Evolutionary conservation across 345 rosid genomes (phyloP).

Genomic region (Crucihimalaya himalaica): DNA sequence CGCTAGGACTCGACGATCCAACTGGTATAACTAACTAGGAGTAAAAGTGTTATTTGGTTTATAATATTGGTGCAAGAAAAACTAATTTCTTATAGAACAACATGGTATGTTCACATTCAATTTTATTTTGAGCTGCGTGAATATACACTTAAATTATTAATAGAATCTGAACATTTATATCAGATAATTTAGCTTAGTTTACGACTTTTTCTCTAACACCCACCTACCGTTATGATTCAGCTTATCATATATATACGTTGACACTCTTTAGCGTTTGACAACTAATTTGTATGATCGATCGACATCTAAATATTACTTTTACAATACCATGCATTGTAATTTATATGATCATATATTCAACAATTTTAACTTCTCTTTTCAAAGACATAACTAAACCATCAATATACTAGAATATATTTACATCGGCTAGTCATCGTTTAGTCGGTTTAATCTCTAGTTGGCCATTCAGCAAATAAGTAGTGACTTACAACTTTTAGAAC

Average conservation of each 20-base stretch:
- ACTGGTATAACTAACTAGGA: no score
- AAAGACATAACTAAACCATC: constrained; percentile 1
- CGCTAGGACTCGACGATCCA: no score
- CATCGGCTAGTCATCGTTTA: neutral
- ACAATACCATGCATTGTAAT: neutral
- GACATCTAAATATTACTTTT: neutral
- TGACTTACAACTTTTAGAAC: neutral
- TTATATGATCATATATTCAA: neutral
- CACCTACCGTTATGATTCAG: neutral
- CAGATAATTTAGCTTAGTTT: neutral
- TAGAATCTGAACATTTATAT: neutral
- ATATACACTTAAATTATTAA: neutral
- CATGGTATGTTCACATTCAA: neutral
- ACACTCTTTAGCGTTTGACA: neutral
- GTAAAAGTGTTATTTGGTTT: no score
- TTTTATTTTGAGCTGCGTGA: neutral
- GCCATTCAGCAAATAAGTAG: constrained; percentile 12
- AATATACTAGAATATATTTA: neutral
- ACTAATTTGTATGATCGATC: neutral
- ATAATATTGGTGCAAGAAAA: no score
- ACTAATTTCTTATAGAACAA: no score
- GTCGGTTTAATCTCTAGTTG: neutral
- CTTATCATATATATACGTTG: neutral
- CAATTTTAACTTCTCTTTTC: neutral
- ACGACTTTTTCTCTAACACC: neutral